Evolutionary conservation across 2,329 filamentous ascomycete species (phyloP).

Genomic region (Neonectria ditissima): DNA sequence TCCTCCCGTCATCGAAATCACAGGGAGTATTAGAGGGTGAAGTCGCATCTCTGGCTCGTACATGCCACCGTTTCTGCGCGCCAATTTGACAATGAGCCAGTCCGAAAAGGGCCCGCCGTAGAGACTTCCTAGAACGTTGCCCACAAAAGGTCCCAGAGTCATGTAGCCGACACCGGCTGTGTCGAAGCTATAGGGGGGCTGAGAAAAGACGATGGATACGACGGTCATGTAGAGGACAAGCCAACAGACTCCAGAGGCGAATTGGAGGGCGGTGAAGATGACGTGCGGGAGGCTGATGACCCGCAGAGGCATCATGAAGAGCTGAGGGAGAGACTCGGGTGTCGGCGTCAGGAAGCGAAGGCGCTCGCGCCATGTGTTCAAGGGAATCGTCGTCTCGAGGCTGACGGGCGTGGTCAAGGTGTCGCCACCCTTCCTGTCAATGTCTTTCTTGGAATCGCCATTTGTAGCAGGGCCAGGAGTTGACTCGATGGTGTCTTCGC

Average conservation of each 20-base stretch:
- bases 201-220: slow-evolving; percentile 50
- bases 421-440: background rate
- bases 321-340: slow-evolving; percentile 28
- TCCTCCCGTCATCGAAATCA: slow-evolving; percentile 50
- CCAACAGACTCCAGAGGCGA: slow-evolving; percentile 47
- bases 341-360: slow-evolving; percentile 37
- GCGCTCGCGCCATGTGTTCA: slow-evolving; percentile 37
- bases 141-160: slow-evolving; percentile 49
- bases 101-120: slow-evolving; percentile 56
- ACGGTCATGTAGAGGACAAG: slow-evolving; percentile 44
- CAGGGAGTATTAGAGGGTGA: slow-evolving; percentile 46
- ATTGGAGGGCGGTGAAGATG: slow-evolving; percentile 54
- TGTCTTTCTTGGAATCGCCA: background rate
- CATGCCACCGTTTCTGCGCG: slow-evolving; percentile 53
- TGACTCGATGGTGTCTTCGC: background rate
- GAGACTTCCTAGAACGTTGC: slow-evolving; percentile 53
- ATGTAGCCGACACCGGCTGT: slow-evolving; percentile 46
- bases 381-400: slow-evolving; percentile 15
- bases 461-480: background rate
- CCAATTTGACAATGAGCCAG: slow-evolving; percentile 51
- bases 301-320: slow-evolving; percentile 36
- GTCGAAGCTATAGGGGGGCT: slow-evolving; percentile 48
- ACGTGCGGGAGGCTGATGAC: slow-evolving; percentile 52
- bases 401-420: background rate
- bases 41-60: slow-evolving; percentile 60